A percentile compares a stretch with the other conserved stretches of the same genome.
Evolutionary conservation across 2,329 filamentous ascomycete genomes (phyloP).

Genomic region (Paraphoma sp.): DNA sequence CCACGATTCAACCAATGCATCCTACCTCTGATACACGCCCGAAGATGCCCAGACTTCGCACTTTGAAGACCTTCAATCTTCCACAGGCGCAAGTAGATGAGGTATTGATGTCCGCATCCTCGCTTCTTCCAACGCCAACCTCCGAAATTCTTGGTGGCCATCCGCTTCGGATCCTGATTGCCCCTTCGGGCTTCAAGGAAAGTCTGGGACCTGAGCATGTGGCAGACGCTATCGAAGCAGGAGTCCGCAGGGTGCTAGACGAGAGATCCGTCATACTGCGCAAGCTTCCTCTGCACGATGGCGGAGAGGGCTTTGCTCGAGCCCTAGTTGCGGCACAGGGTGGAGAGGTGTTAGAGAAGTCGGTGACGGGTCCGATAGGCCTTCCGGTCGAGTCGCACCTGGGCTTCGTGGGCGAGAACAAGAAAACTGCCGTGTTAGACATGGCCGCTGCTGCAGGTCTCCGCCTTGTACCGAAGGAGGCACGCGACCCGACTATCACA

Average conservation of each 20-base stretch:
- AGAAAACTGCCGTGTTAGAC: constrained; percentile 57
- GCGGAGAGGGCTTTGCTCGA: constrained; percentile 60
- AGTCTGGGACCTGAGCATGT: constrained; percentile 58
- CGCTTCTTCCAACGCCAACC: constrained; percentile 22
- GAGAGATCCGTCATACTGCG: constrained; percentile 50
- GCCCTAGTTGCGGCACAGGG: constrained; percentile 54
- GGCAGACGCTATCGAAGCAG: constrained; percentile 59
- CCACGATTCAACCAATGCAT: neutral
- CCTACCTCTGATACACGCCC: constrained; percentile 8
- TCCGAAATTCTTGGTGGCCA: constrained; percentile 27
- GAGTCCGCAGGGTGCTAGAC: constrained; percentile 53
- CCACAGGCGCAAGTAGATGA: constrained; percentile 23
- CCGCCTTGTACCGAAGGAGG: constrained; percentile 54
- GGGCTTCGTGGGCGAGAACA: constrained; percentile 50
- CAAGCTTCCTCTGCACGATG: constrained; percentile 61
- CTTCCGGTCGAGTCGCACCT: constrained; percentile 53
- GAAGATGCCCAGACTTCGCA: constrained; percentile 22
- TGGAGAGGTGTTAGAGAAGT: constrained; percentile 48
- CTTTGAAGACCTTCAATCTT: constrained; percentile 30
- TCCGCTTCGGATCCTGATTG: constrained; percentile 53
- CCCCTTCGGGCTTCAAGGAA: constrained; percentile 63
- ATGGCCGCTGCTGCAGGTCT: constrained; percentile 63
- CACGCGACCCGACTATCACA: constrained; percentile 56
- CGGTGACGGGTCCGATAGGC: constrained; percentile 56
- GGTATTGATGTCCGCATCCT: constrained; percentile 22